Percentiles rank a stretch among this genome's conserved stretches.
phyloP scores from a whole-genome alignment of 2,329 filamentous ascomycete genomes.

The Cladosporium sp. region DNA sequence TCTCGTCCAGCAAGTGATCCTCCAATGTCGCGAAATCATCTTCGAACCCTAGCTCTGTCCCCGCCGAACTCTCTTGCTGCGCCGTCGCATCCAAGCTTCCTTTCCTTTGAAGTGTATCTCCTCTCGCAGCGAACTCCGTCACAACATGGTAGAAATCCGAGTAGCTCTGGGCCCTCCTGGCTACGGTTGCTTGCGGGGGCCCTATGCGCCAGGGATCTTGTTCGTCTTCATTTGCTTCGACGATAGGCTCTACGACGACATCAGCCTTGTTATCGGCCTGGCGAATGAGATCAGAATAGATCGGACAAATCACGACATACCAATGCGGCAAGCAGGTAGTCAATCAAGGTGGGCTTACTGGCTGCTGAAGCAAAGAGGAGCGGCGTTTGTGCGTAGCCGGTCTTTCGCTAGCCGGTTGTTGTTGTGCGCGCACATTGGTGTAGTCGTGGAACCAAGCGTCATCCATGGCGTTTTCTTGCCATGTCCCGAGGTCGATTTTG shows the following conservation, averaged over 20 bases:
- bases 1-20: conserved; percentile 67
- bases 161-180: conserved; percentile 67
- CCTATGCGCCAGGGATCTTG: conserved; percentile 44
- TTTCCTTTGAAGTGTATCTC: conserved; percentile 36
- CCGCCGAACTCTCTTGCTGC: not conserved
- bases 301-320: not conserved
- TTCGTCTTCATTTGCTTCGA: conserved; percentile 53
- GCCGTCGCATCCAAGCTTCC: conserved; percentile 32
- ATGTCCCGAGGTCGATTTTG: too few relatives aligned
- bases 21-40: conserved; percentile 55
- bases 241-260: conserved; percentile 50
- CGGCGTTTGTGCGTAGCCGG: conserved; percentile 57
- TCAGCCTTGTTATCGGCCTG: conserved; percentile 52
- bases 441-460: conserved; percentile 75
- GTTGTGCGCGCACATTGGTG: conserved; percentile 48
- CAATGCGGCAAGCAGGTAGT: not conserved
- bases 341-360: conserved; percentile 35
- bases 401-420: conserved; percentile 42
- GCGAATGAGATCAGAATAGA: conserved; percentile 36
- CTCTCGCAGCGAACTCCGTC: conserved; percentile 51
- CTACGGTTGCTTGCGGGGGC: conserved; percentile 60
- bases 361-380: conserved; percentile 58
- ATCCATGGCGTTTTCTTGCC: conserved; percentile 40
- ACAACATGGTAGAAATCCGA: conserved; percentile 67
- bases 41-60: conserved; percentile 49